Conservation (phyloP, 2,329 filamentous ascomycete species). For the Dactylellina parvicollis region DNA sequence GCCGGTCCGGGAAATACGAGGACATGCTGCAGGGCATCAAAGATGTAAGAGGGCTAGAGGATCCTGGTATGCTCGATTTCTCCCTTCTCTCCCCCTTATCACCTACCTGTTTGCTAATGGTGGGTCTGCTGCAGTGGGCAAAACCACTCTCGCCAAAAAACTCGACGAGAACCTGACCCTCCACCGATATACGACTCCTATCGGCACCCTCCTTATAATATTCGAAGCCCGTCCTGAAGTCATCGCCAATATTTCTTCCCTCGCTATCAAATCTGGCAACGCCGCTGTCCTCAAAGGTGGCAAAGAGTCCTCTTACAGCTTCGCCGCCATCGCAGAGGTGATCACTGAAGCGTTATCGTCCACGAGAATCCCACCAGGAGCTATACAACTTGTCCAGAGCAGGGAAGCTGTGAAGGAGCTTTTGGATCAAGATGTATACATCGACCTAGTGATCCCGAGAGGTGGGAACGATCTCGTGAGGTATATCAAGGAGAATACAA, state of each 20-base stretch:
- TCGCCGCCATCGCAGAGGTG: conserved; percentile 84
- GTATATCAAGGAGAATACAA: conserved; percentile 88
- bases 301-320: conserved; percentile 95
- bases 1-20: conserved; percentile 89
- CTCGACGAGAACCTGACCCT: conserved; percentile 87
- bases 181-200: conserved; percentile 90
- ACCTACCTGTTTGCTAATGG: conserved; percentile 36
- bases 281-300: conserved; percentile 96
- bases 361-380: conserved; percentile 81
- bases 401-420: conserved; percentile 88
- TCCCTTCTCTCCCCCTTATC: not conserved
- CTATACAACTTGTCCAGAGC: conserved; percentile 92
- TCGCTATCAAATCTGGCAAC: conserved; percentile 97
- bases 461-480: conserved; percentile 90
- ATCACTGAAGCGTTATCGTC: conserved; percentile 79
- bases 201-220: conserved; percentile 97
- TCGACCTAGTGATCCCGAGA: conserved; percentile 93
- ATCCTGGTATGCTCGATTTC: conserved; percentile 74
- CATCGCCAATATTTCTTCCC: conserved; percentile 94
- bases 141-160: conserved; percentile 81
- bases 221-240: conserved; percentile 98
- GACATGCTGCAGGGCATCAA: conserved; percentile 97
- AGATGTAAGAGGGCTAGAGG: conserved; percentile 82
- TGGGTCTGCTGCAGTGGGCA: conserved; percentile 72
- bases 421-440: conserved; percentile 83